A percentile compares a stretch with the other conserved stretches of the same genome.
These are phyloP conservation scores for Coniella vitis DNA, from an alignment of 2,329 filamentous ascomycete genomes.

Conservation along the genomic window DNA sequence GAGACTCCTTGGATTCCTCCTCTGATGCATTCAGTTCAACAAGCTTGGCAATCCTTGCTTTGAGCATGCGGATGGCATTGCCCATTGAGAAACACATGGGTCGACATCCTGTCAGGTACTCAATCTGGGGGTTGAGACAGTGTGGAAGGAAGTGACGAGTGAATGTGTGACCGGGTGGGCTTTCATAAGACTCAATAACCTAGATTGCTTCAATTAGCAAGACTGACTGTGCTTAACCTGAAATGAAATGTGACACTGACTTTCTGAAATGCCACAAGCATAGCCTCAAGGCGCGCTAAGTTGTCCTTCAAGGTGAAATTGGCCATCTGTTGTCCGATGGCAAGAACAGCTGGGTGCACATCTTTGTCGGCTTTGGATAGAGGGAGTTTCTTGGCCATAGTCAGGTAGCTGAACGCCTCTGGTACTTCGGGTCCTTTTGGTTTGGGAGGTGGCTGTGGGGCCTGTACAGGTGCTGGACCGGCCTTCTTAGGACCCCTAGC, in stretches of 20 bases:
- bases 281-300: constrained; percentile 80
- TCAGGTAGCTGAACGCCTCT: constrained; percentile 76
- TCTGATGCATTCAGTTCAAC: constrained; percentile 75
- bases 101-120: constrained; percentile 88
- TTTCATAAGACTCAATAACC: constrained; percentile 90
- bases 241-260: constrained; percentile 38
- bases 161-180: constrained; percentile 75
- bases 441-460: constrained; percentile 35
- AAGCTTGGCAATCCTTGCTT: constrained; percentile 84
- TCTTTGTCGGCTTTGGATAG: constrained; percentile 59
- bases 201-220: constrained; percentile 31
- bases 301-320: constrained; percentile 85
- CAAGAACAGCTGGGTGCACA: constrained; percentile 80
- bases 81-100: constrained; percentile 96
- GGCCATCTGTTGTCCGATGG: constrained; percentile 83
- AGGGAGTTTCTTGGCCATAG: constrained; percentile 54
- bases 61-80: constrained; percentile 91
- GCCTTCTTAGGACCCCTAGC: constrained; percentile 23
- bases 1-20: constrained; percentile 68
- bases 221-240: not conserved
- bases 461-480: constrained; percentile 6
- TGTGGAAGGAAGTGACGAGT: constrained; percentile 88
- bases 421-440: constrained; percentile 51
- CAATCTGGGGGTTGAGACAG: constrained; percentile 88
- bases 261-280: constrained; percentile 81